Conservation (phyloP, 306 rosid genomes). For the Gynostemma pentaphyllum region DNA sequence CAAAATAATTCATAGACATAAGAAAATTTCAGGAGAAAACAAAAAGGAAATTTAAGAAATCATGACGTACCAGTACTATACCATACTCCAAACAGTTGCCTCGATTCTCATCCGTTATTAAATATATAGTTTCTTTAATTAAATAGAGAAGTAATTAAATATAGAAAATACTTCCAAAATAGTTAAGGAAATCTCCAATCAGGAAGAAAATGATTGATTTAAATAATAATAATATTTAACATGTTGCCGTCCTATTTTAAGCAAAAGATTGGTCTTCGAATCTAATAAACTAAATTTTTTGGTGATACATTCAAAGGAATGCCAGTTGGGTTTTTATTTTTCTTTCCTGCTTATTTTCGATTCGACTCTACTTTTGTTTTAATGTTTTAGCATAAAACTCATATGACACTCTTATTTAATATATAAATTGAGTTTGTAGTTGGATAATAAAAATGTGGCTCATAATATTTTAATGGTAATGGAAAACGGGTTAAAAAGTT, state of each 20-base stretch:
- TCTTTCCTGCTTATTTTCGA: background rate
- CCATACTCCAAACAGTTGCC: slow-evolving; percentile 1
- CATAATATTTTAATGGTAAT: too few species aligned
- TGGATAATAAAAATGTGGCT: too few species aligned
- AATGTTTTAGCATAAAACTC: too few species aligned
- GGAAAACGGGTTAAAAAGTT: too few species aligned
- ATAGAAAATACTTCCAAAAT: slow-evolving; percentile 5
- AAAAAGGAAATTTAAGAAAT: background rate
- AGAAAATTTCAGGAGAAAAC: too few species aligned
- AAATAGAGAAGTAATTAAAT: slow-evolving; percentile 3
- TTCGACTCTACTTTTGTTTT: background rate
- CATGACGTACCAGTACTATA: slow-evolving; percentile 1
- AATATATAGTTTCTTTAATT: background rate
- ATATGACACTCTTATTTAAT: too few species aligned
- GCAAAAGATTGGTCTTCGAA: slow-evolving; percentile 20
- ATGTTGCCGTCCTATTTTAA: slow-evolving; percentile 21
- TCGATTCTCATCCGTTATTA: background rate
- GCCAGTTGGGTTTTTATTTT: slow-evolving; percentile 43
- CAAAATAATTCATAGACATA: background rate
- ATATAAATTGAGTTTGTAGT: too few species aligned
- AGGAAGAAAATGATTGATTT: background rate
- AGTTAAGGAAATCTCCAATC: background rate
- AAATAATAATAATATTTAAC: slow-evolving; percentile 7
- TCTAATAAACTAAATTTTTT: slow-evolving; percentile 29
- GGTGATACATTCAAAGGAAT: slow-evolving; percentile 48